Conservation (phyloP, 257 asterid genomes). For the Misopates orontium region DNA sequence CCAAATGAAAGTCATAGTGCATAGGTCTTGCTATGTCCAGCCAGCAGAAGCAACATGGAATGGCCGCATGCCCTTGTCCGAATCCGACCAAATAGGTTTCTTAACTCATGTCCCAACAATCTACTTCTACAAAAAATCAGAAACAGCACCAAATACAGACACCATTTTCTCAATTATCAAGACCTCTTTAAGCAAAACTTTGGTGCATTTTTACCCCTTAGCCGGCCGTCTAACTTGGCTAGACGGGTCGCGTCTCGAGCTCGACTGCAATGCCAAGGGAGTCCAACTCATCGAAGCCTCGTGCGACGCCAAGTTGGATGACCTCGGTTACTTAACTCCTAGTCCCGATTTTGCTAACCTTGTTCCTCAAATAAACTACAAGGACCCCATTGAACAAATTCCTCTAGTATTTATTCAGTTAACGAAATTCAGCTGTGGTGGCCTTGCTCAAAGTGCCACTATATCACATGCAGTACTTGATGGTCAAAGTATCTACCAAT, state of each 20-base stretch:
- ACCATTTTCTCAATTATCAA: conserved; percentile 30
- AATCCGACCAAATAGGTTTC: conserved; percentile 45
- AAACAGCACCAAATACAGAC: conserved; percentile 23
- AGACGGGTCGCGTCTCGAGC: conserved; percentile 43
- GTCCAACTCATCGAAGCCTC: conserved; percentile 35
- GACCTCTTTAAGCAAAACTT: conserved; percentile 33
- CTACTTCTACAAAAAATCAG: conserved; percentile 40
- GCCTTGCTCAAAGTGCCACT: conserved; percentile 17
- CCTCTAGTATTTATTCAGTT: conserved; percentile 36
- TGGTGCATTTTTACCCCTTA: conserved; percentile 52
- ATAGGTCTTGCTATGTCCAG: conserved; percentile 28
- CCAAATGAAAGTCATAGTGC: conserved; percentile 33
- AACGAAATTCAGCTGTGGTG: conserved; percentile 40
- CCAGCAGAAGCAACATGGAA: conserved; percentile 40
- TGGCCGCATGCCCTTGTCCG: conserved; percentile 41
- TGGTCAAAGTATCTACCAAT: conserved; percentile 34
- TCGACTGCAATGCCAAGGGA: conserved; percentile 41
- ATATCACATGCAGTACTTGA: conserved; percentile 36
- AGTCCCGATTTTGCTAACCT: conserved; percentile 11
- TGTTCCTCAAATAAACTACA: conserved; percentile 26
- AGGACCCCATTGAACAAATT: conserved; percentile 23
- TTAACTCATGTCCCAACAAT: conserved; percentile 41
- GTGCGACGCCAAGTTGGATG: conserved; percentile 20
- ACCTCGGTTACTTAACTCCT: conserved; percentile 25
- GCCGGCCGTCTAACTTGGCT: conserved; percentile 53